phyloP scores from a whole-genome alignment of 306 rosid species.

The Canavalia ensiformis region DNA sequence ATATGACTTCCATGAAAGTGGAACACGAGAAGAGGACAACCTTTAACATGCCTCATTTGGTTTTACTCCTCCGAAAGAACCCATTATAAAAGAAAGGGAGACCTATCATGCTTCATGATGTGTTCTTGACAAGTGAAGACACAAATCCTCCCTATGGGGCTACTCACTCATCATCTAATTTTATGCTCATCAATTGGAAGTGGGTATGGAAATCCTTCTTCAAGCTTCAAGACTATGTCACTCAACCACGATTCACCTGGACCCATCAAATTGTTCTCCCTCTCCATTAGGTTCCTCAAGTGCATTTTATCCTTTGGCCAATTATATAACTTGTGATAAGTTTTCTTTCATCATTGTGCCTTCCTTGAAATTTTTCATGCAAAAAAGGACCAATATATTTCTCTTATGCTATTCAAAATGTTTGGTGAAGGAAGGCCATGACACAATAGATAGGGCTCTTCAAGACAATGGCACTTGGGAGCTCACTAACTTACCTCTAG shows the following conservation, averaged over 20 bases:
- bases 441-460: background rate
- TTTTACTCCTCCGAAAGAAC: no score
- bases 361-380: background rate
- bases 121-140: no score
- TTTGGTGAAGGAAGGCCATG: background rate
- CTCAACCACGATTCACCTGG: background rate
- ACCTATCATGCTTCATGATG: no score
- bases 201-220: no score
- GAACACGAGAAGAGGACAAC: no score
- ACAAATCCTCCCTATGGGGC: no score
- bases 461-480: background rate
- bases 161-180: no score
- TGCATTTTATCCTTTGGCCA: background rate
- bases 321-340: background rate
- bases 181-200: no score
- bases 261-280: background rate
- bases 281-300: background rate
- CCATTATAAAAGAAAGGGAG: no score
- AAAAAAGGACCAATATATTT: background rate
- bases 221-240: background rate
- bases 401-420: background rate
- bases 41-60: no score
- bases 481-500: background rate
- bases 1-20: no score
- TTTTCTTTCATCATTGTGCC: background rate